These are phyloP conservation scores for Lithocarpus polystachyus DNA, from an alignment of 306 rosid species.

Conservation along the genomic window DNA sequence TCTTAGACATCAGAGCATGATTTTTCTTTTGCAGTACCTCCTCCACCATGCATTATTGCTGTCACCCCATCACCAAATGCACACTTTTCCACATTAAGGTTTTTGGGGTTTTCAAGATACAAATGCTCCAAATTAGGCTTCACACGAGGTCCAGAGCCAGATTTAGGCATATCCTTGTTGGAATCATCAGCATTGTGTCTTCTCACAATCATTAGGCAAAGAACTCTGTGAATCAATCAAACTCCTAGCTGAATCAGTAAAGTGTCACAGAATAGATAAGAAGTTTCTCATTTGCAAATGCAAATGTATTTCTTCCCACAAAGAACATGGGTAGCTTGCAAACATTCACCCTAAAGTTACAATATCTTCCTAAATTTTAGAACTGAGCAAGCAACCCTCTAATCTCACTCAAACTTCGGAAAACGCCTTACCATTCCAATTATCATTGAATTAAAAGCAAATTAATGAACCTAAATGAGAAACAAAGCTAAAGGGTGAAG, in stretches of 20 bases:
- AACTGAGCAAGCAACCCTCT: too few relatives aligned
- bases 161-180: conserved; percentile 10
- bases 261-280: background rate
- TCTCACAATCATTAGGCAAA: conserved; percentile 27
- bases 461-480: too few relatives aligned
- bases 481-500: too few relatives aligned
- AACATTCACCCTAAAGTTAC: too few relatives aligned
- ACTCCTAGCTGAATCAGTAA: conserved; percentile 30
- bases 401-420: too few relatives aligned
- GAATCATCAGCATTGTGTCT: background rate
- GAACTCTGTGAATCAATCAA: conserved; percentile 27
- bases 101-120: conserved; percentile 13
- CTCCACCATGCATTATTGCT: conserved; percentile 23
- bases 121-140: conserved; percentile 29
- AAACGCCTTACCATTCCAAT: too few relatives aligned
- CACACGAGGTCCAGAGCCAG: conserved; percentile 23
- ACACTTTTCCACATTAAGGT: conserved; percentile 32
- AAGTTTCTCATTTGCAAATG: background rate
- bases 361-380: too few relatives aligned
- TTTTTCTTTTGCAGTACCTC: conserved; percentile 35
- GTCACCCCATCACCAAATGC: conserved; percentile 20
- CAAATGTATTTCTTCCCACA: conserved; percentile 2
- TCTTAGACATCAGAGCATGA: conserved; percentile 35
- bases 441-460: too few relatives aligned
- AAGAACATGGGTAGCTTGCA: too few relatives aligned